Evolutionary conservation across 441 rosid genomes (phyloP).

Genomic region (Omphalea diandra): DNA sequence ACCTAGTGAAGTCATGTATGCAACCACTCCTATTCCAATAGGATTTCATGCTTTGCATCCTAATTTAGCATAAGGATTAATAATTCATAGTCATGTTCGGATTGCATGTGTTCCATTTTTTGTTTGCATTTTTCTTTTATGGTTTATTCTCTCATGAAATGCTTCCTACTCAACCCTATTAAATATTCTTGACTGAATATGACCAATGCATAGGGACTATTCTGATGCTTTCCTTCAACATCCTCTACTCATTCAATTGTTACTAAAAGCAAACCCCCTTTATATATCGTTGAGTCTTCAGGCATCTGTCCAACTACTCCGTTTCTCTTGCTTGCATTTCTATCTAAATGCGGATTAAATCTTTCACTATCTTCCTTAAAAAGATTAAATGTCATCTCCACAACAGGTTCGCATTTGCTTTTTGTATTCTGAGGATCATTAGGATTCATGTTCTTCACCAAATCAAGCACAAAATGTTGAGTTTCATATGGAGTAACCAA

Average conservation of each 20-base stretch:
- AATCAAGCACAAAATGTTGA: slow-evolving; percentile 57
- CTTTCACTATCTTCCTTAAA: slow-evolving; percentile 57
- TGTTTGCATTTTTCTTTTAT: no score
- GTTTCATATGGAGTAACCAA: slow-evolving; percentile 41
- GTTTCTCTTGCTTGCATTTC: slow-evolving; percentile 33
- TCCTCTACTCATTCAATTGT: slow-evolving; percentile 70
- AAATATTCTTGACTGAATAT: no score
- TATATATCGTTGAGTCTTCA: not conserved
- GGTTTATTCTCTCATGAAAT: no score
- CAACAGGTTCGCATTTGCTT: slow-evolving; percentile 50
- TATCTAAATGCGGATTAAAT: slow-evolving; percentile 27
- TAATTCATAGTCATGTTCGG: no score
- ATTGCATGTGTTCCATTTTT: no score
- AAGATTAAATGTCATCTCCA: slow-evolving; percentile 65
- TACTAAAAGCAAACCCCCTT: slow-evolving; percentile 79
- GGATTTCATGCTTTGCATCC: no score
- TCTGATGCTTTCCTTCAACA: slow-evolving; percentile 70
- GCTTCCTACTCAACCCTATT: no score
- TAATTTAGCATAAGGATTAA: no score
- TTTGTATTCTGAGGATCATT: slow-evolving; percentile 47
- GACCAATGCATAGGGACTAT: slow-evolving; percentile 73
- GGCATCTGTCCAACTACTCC: slow-evolving; percentile 8
- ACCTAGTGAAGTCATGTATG: no score
- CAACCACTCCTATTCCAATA: no score
- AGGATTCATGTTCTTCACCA: slow-evolving; percentile 47